These are phyloP conservation scores for Clitocybe nebularis DNA, from an alignment of 1,284 basidiomycete species.

Conservation along the genomic window DNA sequence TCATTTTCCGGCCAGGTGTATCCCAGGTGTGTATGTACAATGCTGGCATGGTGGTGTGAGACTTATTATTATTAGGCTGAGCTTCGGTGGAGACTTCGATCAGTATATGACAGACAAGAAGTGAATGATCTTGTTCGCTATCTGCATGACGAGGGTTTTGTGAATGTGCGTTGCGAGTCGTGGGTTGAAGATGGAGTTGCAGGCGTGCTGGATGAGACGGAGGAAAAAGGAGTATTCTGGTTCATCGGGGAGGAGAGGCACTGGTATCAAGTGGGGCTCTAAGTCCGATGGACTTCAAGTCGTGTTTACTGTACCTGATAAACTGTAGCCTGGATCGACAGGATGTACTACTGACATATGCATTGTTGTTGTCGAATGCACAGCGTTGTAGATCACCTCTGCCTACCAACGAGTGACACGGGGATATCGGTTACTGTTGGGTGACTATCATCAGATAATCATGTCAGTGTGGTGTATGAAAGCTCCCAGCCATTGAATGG, in stretches of 20 bases:
- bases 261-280: conserved; percentile 51
- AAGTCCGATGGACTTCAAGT: conserved; percentile 1
- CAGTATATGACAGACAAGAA: conserved; percentile 75
- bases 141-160: conserved; percentile 46
- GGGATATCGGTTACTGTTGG: too few relatives aligned
- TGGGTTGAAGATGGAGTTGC: conserved; percentile 21
- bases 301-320: too few relatives aligned
- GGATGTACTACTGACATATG: conserved; percentile 1
- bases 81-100: conserved; percentile 61
- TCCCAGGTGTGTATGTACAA: conserved; percentile 51
- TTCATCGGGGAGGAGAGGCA: conserved; percentile 35
- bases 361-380: too few relatives aligned
- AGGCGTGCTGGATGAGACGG: conserved; percentile 41
- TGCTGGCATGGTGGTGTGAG: too few relatives aligned
- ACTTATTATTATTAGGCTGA: conserved; percentile 54
- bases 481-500: too few relatives aligned
- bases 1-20: conserved; percentile 71
- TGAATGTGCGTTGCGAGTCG: conserved; percentile 32
- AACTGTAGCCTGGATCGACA: too few relatives aligned
- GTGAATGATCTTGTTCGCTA: conserved; percentile 59
- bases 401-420: too few relatives aligned
- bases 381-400: too few relatives aligned
- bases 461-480: too few relatives aligned
- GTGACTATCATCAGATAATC: too few relatives aligned
- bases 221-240: conserved; percentile 43